These are phyloP conservation scores for Phytomonas sp. DNA, from an alignment of 208 protist genomes.

Conservation along the genomic window DNA sequence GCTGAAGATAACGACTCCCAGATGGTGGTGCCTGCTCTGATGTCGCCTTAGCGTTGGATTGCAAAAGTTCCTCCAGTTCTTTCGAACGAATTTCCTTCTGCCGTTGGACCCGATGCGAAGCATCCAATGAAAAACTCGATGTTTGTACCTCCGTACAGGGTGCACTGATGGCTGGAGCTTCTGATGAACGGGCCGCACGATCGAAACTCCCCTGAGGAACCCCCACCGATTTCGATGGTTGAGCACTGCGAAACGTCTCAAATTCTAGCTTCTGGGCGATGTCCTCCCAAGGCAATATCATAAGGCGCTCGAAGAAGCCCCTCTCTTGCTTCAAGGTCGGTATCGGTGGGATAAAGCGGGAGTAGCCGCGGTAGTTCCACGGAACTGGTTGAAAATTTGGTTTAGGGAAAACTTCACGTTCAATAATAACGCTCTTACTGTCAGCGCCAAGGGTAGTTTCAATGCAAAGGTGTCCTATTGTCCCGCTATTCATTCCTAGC, in stretches of 20 bases:
- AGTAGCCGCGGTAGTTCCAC: constrained; percentile 53
- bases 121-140: background rate
- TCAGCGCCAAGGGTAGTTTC: constrained; percentile 25
- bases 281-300: constrained; percentile 77
- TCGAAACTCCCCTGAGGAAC: background rate
- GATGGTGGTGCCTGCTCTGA: constrained; percentile 9
- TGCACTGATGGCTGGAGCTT: background rate
- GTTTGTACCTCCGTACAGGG: background rate
- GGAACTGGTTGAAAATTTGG: constrained; percentile 36
- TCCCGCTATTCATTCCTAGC: constrained; percentile 41
- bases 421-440: constrained; percentile 28
- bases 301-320: constrained; percentile 75
- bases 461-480: constrained; percentile 58
- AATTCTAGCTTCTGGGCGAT: constrained; percentile 61
- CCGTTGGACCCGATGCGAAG: background rate
- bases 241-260: constrained; percentile 30
- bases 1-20: constrained; percentile 54
- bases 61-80: constrained; percentile 26
- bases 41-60: background rate
- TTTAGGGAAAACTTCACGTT: constrained; percentile 25
- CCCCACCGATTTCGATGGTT: constrained; percentile 12
- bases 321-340: constrained; percentile 74
- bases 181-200: background rate
- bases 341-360: constrained; percentile 43
- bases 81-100: constrained; percentile 13